Evolutionary conservation across 139 green algal genomes (phyloP).

Genomic region (Parachlorella kessleri): DNA sequence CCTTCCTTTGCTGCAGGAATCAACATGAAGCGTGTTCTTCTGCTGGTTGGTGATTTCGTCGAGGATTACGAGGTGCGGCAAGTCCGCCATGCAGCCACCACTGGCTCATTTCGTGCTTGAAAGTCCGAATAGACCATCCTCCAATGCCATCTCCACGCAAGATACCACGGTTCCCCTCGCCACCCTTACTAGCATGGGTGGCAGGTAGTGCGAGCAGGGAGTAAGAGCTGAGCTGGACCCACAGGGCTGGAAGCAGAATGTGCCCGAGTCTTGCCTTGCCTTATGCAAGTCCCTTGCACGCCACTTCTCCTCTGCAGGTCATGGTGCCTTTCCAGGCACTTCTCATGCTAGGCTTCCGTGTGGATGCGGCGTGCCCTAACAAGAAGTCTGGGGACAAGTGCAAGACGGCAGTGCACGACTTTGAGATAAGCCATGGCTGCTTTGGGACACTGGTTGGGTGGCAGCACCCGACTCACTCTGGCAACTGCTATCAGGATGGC

Average conservation of each 20-base stretch:
- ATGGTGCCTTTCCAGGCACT: slow-evolving; percentile 39
- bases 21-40: slow-evolving; percentile 2
- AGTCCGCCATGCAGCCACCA: too few species aligned
- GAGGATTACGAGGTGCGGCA: slow-evolving; percentile 26
- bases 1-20: too few species aligned
- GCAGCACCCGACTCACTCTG: too few species aligned
- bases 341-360: slow-evolving; percentile 21
- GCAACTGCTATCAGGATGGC: too few species aligned
- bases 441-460: too few species aligned
- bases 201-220: not conserved
- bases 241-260: not conserved
- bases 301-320: too few species aligned
- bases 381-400: slow-evolving; percentile 22
- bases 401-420: slow-evolving; percentile 33
- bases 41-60: slow-evolving; percentile 24
- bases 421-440: slow-evolving; percentile 30
- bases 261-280: not conserved
- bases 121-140: not conserved
- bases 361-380: slow-evolving; percentile 30
- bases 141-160: not conserved
- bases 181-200: not conserved
- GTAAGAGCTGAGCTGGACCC: not conserved
- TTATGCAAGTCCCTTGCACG: not conserved
- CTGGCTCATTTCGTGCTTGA: not conserved
- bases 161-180: not conserved